Conservation (phyloP, 1,284 basidiomycete genomes). For the Pterula multifida region DNA sequence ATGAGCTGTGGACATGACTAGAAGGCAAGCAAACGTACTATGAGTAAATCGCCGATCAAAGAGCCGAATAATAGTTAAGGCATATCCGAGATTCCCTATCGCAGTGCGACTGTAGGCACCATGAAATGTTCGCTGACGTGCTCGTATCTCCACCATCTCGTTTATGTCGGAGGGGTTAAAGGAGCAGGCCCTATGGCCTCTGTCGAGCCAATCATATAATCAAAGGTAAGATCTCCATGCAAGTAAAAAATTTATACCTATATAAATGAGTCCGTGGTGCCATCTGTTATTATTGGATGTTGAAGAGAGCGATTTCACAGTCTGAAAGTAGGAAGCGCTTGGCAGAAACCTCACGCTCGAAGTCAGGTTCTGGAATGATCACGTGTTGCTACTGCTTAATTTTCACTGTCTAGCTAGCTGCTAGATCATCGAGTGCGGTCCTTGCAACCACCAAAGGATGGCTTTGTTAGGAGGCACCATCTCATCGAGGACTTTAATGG, state of each 20-base stretch:
- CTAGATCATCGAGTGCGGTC: too few relatives aligned
- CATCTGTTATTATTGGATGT: too few relatives aligned
- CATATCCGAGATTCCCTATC: slow-evolving; percentile 62
- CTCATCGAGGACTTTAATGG: neutral
- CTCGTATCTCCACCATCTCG: slow-evolving; percentile 65
- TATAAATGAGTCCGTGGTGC: slow-evolving; percentile 2
- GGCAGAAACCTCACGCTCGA: too few relatives aligned
- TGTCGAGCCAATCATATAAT: slow-evolving; percentile 14
- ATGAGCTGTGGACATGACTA: slow-evolving; percentile 4
- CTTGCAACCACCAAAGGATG: too few relatives aligned
- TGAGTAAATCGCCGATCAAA: slow-evolving; percentile 62
- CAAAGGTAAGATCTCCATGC: neutral
- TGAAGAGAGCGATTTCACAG: too few relatives aligned
- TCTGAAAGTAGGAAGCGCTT: too few relatives aligned
- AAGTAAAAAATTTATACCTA: neutral
- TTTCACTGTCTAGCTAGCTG: neutral
- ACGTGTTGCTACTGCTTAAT: too few relatives aligned
- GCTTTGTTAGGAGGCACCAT: neutral
- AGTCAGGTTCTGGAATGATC: too few relatives aligned
- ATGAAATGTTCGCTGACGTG: slow-evolving; percentile 69
- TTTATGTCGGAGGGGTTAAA: slow-evolving; percentile 46
- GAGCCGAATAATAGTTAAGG: slow-evolving; percentile 62
- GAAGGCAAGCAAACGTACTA: slow-evolving; percentile 32
- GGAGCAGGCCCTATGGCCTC: slow-evolving; percentile 48
- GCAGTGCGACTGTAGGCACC: slow-evolving; percentile 74